A percentile compares a stretch with the other conserved stretches of the same genome.
Conservation (phyloP, 2,329 filamentous ascomycete species). For the Karstenula rhodostoma region DNA sequence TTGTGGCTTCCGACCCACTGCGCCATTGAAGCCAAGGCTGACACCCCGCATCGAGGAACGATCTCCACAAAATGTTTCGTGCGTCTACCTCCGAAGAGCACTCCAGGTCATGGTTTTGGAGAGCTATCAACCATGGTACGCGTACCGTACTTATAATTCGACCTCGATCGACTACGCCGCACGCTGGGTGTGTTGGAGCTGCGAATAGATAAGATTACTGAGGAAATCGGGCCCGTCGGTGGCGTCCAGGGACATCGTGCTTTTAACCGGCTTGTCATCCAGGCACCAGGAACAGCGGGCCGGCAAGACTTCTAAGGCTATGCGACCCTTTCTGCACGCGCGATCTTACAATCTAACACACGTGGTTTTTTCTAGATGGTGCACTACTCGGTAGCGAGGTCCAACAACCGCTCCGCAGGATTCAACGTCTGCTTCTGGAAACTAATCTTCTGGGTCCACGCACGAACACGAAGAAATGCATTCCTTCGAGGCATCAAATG, state of each 20-base stretch:
- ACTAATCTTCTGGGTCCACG: not conserved
- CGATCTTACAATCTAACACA: conserved; percentile 11
- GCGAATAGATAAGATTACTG: not conserved
- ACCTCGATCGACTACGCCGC: not conserved
- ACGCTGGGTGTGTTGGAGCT: not conserved
- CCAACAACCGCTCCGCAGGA: conserved; percentile 12
- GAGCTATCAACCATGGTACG: not conserved
- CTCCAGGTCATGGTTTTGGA: not conserved
- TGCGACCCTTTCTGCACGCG: conserved; percentile 4
- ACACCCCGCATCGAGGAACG: conserved; percentile 5
- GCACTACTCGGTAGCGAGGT: conserved; percentile 11
- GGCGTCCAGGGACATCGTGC: not conserved
- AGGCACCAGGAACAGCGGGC: conserved; percentile 15
- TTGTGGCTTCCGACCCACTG: conserved; percentile 4
- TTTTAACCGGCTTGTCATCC: conserved; percentile 16
- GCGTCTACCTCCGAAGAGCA: not conserved
- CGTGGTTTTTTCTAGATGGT: conserved; percentile 12
- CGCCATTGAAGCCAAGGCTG: conserved; percentile 6
- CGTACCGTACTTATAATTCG: not conserved
- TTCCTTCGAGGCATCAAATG: conserved; percentile 1
- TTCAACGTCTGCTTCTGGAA: not conserved
- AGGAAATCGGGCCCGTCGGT: not conserved
- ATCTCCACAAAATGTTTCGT: not conserved
- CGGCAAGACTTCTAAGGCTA: not conserved
- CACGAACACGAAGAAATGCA: conserved; percentile 8